Evolutionary conservation across 2,329 filamentous ascomycete genomes (phyloP).

Genomic region (Zymoseptoria brevis): DNA sequence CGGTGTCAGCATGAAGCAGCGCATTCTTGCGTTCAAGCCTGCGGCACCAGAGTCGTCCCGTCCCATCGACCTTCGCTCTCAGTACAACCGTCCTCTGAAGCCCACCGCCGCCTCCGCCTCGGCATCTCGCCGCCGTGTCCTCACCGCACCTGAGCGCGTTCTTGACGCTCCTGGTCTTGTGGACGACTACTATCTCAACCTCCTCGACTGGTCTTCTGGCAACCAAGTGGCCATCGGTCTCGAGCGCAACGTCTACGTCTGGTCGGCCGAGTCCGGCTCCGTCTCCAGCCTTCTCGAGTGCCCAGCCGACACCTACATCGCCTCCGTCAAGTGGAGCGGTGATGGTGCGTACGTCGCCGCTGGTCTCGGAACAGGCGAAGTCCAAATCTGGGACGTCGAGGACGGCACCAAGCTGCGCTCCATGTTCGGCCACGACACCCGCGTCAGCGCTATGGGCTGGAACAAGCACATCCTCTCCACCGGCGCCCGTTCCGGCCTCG

Average conservation of each 20-base stretch:
- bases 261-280: conserved; percentile 89
- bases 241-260: conserved; percentile 95
- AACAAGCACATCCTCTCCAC: conserved; percentile 97
- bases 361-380: conserved; percentile 87
- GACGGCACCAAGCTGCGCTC: conserved; percentile 92
- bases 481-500: conserved; percentile 84
- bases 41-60: conserved; percentile 96
- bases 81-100: conserved; percentile 96
- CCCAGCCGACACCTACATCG: conserved; percentile 84
- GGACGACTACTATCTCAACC: conserved; percentile 98
- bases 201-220: conserved; percentile 94
- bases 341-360: conserved; percentile 95
- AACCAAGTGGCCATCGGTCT: conserved; percentile 98
- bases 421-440: conserved; percentile 96
- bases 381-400: conserved; percentile 98
- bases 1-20: conserved; percentile 85
- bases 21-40: conserved; percentile 97
- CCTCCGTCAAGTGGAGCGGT: conserved; percentile 97
- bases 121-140: conserved; percentile 83
- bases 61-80: conserved; percentile 91
- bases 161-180: conserved; percentile 92
- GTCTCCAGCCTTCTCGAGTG: conserved; percentile 87
- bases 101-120: conserved; percentile 63
- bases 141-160: conserved; percentile 90
- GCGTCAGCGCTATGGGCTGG: conserved; percentile 97